phyloP scores from a whole-genome alignment of 148 eudicot genomes.

The Camellia sinensis region DNA sequence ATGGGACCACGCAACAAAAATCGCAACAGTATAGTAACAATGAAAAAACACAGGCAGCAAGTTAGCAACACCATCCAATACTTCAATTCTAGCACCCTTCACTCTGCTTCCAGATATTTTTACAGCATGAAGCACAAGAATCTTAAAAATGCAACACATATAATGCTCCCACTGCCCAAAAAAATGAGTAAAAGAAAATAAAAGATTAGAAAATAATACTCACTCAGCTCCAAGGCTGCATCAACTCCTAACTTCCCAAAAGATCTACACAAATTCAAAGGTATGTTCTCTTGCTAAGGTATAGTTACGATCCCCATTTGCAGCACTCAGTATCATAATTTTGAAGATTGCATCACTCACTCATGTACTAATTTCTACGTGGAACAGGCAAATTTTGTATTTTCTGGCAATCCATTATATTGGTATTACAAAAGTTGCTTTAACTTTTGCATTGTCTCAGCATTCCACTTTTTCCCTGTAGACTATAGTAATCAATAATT shows the following conservation, averaged over 20 bases:
- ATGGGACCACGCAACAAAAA: not conserved
- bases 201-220: not conserved
- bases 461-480: not conserved
- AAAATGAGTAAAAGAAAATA: not conserved
- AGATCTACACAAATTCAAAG: not conserved
- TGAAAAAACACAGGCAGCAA: not conserved
- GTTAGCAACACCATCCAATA: constrained; percentile 3
- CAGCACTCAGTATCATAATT: not conserved
- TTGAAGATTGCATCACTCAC: not conserved
- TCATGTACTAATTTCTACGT: not conserved
- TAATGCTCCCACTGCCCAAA: not conserved
- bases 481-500: not conserved
- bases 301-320: not conserved
- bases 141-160: not conserved
- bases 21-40: no score
- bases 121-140: not conserved
- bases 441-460: not conserved
- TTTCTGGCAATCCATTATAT: not conserved
- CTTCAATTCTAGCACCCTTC: not conserved
- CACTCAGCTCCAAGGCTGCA: not conserved
- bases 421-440: not conserved
- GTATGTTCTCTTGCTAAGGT: not conserved
- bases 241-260: not conserved
- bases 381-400: not conserved
- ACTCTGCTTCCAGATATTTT: not conserved